These are phyloP conservation scores for Apiotrichum domesticum DNA, from an alignment of 1,284 basidiomycete genomes.

Conservation along the genomic window DNA sequence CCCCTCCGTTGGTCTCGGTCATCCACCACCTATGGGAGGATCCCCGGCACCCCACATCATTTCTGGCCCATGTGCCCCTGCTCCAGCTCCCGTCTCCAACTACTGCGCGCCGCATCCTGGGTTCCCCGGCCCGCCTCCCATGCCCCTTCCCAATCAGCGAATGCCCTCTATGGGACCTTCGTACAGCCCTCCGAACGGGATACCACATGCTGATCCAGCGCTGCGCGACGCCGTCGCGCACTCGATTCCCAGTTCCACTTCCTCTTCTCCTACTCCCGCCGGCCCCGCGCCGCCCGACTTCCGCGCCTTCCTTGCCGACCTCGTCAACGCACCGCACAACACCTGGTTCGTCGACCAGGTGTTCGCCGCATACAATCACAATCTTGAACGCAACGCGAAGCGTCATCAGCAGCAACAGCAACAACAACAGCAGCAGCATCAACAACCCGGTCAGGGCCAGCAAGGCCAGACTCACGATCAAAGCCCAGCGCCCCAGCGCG, in stretches of 20 bases:
- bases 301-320: neutral
- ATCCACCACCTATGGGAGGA: neutral
- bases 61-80: neutral
- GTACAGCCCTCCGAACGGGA: neutral
- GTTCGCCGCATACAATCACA: neutral
- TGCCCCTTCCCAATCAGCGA: neutral
- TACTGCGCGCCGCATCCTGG: neutral
- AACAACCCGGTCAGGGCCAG: neutral
- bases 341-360: slow-evolving; percentile 4
- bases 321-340: neutral
- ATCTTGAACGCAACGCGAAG: neutral
- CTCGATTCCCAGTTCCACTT: neutral
- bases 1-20: neutral
- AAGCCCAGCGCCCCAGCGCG: too few relatives aligned
- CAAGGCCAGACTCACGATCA: too few relatives aligned
- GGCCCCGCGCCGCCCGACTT: neutral
- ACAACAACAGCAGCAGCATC: neutral
- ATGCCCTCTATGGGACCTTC: too few relatives aligned
- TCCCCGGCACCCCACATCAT: neutral
- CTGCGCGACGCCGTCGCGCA: neutral
- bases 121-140: neutral
- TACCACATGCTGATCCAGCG: neutral
- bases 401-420: neutral
- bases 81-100: neutral
- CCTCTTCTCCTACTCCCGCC: neutral